Percentiles rank a stretch among this genome's conserved stretches.
phyloP scores from a whole-genome alignment of 257 asterid species.

The Eustoma russellianum region DNA sequence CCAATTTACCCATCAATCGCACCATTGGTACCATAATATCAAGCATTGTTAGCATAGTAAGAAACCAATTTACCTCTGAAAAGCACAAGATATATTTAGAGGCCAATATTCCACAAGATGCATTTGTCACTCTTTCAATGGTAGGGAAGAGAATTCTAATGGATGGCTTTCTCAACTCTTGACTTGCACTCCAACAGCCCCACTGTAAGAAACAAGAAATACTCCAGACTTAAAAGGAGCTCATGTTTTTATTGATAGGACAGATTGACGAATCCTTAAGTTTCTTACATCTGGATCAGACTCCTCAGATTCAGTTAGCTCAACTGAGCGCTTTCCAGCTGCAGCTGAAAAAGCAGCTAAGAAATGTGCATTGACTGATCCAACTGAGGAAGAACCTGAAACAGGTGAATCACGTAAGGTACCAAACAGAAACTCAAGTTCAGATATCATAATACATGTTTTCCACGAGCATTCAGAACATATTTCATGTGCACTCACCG shows the following conservation, averaged over 20 bases:
- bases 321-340: slow-evolving; percentile 64
- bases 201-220: slow-evolving; percentile 48
- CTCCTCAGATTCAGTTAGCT: slow-evolving; percentile 67
- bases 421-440: too few species aligned
- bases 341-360: slow-evolving; percentile 95
- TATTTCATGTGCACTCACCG: slow-evolving; percentile 35
- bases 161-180: slow-evolving; percentile 72
- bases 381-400: slow-evolving; percentile 81
- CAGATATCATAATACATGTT: too few species aligned
- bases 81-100: slow-evolving; percentile 69
- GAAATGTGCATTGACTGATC: slow-evolving; percentile 63
- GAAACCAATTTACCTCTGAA: slow-evolving; percentile 50
- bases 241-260: slow-evolving; percentile 4
- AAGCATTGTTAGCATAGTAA: background rate
- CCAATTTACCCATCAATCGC: background rate
- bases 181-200: slow-evolving; percentile 94
- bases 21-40: background rate
- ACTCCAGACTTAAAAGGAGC: slow-evolving; percentile 9
- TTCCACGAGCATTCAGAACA: background rate
- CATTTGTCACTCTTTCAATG: slow-evolving; percentile 70
- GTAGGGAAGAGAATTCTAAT: slow-evolving; percentile 63
- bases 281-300: slow-evolving; percentile 81
- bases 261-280: slow-evolving; percentile 4
- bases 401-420: background rate
- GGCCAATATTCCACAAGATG: slow-evolving; percentile 50